Evolutionary conservation across 2,329 filamentous ascomycete species (phyloP), one percentile per base, ranked within the genome.

Genomic region (Claviceps sp.): DNA sequence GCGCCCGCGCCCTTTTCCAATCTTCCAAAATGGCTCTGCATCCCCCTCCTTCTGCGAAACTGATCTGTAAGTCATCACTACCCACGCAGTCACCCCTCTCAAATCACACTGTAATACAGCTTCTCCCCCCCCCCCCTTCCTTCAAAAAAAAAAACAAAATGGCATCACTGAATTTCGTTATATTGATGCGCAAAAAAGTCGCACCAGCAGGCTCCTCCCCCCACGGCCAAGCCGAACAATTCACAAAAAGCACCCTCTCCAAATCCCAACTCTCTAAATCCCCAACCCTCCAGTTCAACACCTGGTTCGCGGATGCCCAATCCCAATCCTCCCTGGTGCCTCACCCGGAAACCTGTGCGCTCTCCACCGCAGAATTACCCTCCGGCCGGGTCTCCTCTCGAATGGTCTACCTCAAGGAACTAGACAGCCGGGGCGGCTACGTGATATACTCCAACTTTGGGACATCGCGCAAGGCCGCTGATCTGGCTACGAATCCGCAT

Each of bases 361-460:
- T 98, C 1, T 85, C 89, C 3, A 98, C 93, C 0, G 89, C 90
- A 0, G 73, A 77, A 24, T 77, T 97, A 4, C 91, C 91, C 1
- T 86, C 82, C 0, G 93, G 93, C 55, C 83, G 86, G 47, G 86
- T 97, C 20, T 88, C 82, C 47, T 84, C 87, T 3, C 87, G 93
- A 54, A 78, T 88, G 59, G 88, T 98, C 40, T 98, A 97, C 70
- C 77, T 98, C 58, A 98, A 98, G 70, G 93, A 97, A 73, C 81
- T 97, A 24, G 90, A 97, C 67, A 68, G 74, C 51, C 61, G 68
- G 5, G 69, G 66, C 20, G 89, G 90, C 16, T 98, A 94, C 69
- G 88, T 97, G 44, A 76, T 98, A 48, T 98, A 97, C 75, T 86
- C 81, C 63, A 98, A 98, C 68, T 91, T 90, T 72, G 89, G 81